These are phyloP conservation scores for Phytophthora boehmeriae DNA, from an alignment of 352 stramenopile species.

Conservation along the genomic window DNA sequence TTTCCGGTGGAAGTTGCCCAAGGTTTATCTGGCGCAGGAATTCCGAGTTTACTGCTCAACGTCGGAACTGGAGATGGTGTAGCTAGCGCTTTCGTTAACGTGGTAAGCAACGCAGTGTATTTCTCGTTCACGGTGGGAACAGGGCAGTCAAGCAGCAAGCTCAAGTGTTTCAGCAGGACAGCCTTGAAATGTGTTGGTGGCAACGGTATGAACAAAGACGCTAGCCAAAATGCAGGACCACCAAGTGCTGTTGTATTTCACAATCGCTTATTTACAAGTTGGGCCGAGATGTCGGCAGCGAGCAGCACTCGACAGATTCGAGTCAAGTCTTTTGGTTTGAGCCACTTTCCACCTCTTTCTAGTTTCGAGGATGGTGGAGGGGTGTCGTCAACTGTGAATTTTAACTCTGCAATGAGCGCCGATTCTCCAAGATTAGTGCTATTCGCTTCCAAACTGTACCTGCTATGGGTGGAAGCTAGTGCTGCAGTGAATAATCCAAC, in stretches of 20 bases:
- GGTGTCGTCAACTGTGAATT: slow-evolving; percentile 46
- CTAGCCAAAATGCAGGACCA: slow-evolving; percentile 26
- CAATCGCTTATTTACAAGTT: slow-evolving; percentile 46
- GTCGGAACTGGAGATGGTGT: slow-evolving; percentile 33
- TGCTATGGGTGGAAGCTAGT: slow-evolving; percentile 59
- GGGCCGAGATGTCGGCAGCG: slow-evolving; percentile 44
- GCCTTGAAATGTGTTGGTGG: slow-evolving; percentile 52
- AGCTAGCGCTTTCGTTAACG: slow-evolving; percentile 33
- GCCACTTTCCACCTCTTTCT: slow-evolving; percentile 39
- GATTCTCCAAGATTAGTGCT: slow-evolving; percentile 34
- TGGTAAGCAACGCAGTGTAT: slow-evolving; percentile 49
- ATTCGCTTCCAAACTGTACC: slow-evolving; percentile 42
- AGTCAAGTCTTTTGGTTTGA: slow-evolving; percentile 45
- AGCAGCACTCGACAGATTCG: slow-evolving; percentile 44
- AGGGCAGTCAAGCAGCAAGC: slow-evolving; percentile 45
- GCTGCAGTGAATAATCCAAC: slow-evolving; percentile 32
- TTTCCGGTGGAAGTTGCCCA: slow-evolving; percentile 35
- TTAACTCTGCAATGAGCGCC: slow-evolving; percentile 43
- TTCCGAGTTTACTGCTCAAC: slow-evolving; percentile 49
- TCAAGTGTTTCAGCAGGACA: slow-evolving; percentile 48
- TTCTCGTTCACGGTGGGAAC: slow-evolving; percentile 52
- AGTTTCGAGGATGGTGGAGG: slow-evolving; percentile 51
- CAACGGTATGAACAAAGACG: slow-evolving; percentile 55
- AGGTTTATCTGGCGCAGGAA: slow-evolving; percentile 17
- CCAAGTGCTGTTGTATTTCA: slow-evolving; percentile 34